phyloP scores from a whole-genome alignment of 257 asterid species.

The Ligustrum vulgare region DNA sequence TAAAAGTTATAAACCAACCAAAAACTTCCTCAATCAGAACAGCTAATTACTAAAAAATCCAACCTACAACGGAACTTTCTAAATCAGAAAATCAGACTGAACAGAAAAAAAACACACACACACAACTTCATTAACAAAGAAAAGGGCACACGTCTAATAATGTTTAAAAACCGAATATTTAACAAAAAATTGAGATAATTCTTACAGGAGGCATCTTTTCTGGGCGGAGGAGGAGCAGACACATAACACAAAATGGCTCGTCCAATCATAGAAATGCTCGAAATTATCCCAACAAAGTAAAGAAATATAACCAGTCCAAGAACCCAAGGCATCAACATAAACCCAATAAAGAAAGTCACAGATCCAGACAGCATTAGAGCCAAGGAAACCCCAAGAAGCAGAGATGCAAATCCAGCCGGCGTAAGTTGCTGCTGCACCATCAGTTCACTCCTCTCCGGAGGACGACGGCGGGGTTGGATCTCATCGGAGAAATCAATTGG shows the following conservation, averaged over 20 bases:
- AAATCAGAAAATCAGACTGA: not conserved
- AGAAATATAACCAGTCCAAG: slow-evolving; percentile 68
- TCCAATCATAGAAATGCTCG: slow-evolving; percentile 78
- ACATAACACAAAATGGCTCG: slow-evolving; percentile 51
- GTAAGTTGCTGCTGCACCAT: slow-evolving; percentile 60
- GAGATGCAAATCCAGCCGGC: slow-evolving; percentile 78
- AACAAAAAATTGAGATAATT: not conserved
- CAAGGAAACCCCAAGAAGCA: slow-evolving; percentile 71
- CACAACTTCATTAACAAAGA: too few species aligned
- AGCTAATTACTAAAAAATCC: not conserved
- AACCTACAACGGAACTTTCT: not conserved
- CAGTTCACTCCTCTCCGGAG: slow-evolving; percentile 22
- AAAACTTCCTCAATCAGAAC: not conserved
- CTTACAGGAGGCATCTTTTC: slow-evolving; percentile 61
- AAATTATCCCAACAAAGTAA: slow-evolving; percentile 72
- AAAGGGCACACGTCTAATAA: too few species aligned
- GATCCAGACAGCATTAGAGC: slow-evolving; percentile 87
- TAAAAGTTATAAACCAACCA: not conserved
- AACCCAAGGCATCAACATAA: slow-evolving; percentile 97
- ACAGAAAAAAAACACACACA: not conserved
- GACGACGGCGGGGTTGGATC: slow-evolving; percentile 17
- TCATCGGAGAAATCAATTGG: slow-evolving; percentile 30
- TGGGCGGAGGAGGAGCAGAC: slow-evolving; percentile 43
- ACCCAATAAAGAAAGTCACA: slow-evolving; percentile 84
- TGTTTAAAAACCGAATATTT: not conserved